Base-by-base conservation (phyloP, 805 yeast genomes). In the Nakazawaea pomicola region DNA sequence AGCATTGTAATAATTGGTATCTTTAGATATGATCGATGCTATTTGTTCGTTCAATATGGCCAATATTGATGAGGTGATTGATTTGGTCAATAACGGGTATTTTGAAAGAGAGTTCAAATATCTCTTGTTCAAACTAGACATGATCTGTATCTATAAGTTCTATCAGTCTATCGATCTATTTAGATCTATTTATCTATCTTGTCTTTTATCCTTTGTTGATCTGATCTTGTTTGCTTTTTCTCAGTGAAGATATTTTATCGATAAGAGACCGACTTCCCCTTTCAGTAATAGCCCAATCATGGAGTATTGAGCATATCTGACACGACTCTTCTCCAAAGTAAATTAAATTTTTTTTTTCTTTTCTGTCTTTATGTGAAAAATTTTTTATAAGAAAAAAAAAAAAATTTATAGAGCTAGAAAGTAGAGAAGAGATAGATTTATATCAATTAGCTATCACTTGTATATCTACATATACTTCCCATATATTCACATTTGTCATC, bases 81-180 rank as follows among this genome's bases (percentile, higher is more conserved):
- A 65, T 52, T 80, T 80, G 36, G 85, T 79, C 35, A 74, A 55
- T 10, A 80, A 56, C 1, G 88, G 88, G 45, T 76, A 64, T 43
- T 60, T 64, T 6, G 57, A 50, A 30, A 80, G 54, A 25, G 61
- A 58, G 2, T 50, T 40, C 19, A 73, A 56, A 47, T 78, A 67
- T 15, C 46, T 49, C 36, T 47, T 38, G 25, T 53, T 52, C 20
- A 34, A 5, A n/a, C n/a, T 19, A 4, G 29, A 19, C 33, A 29
- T 24, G n/a, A 11, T 11, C 27, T 23, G 10, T 11, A 8, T 11
- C 27, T 24, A 11, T 11, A 24, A 11, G 6, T 5, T 11, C n/a
- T 11, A 24, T 24, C 28, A 5, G 28, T 11, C 28, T n/a, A 11
- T 24, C n/a, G 28, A 11, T 27, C 15, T 36, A 24, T 4, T 20